A percentile compares a stretch with the other conserved stretches of the same genome.
Evolutionary conservation across 140 eudicot genomes (phyloP).

Genomic region (Stevia rebaudiana): DNA sequence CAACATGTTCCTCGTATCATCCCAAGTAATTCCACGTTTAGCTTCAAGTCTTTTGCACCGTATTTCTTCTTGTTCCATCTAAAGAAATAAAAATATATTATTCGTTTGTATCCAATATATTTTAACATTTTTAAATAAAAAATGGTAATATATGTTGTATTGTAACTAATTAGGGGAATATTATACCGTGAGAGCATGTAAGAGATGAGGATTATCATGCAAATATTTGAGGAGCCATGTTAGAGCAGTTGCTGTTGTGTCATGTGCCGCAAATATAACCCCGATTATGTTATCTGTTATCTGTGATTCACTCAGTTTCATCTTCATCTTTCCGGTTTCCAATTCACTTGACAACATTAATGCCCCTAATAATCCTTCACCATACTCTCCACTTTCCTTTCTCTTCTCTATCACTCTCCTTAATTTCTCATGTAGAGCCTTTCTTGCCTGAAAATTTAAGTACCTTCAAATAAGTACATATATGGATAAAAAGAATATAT

Average conservation of each 20-base stretch:
- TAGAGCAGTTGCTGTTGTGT: conserved; percentile 82
- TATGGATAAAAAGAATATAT: background rate
- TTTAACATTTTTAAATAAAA: background rate
- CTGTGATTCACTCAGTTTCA: conserved; percentile 51
- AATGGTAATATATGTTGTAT: background rate
- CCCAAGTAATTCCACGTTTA: conserved; percentile 64
- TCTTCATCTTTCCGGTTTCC: conserved; percentile 11
- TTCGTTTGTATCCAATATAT: background rate
- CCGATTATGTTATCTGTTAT: conserved; percentile 88
- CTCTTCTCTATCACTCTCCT: conserved; percentile 50
- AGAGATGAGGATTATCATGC: conserved; percentile 48
- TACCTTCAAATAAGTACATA: background rate
- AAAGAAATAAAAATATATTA: background rate
- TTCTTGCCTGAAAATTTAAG: conserved; percentile 59
- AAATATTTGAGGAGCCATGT: conserved; percentile 87
- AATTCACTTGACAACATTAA: conserved; percentile 27
- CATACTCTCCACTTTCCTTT: conserved; percentile 39
- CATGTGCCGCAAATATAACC: conserved; percentile 91
- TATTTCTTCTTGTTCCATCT: conserved; percentile 73
- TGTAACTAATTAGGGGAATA: no score
- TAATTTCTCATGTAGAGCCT: conserved; percentile 47
- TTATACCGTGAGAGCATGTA: conserved; percentile 64
- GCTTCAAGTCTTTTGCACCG: conserved; percentile 26
- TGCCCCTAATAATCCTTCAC: conserved; percentile 60
- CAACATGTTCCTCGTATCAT: conserved; percentile 63